Base-by-base conservation (phyloP, 371 early-diverging fungal species). In the Thermomucor indicae-seudaticae region DNA sequence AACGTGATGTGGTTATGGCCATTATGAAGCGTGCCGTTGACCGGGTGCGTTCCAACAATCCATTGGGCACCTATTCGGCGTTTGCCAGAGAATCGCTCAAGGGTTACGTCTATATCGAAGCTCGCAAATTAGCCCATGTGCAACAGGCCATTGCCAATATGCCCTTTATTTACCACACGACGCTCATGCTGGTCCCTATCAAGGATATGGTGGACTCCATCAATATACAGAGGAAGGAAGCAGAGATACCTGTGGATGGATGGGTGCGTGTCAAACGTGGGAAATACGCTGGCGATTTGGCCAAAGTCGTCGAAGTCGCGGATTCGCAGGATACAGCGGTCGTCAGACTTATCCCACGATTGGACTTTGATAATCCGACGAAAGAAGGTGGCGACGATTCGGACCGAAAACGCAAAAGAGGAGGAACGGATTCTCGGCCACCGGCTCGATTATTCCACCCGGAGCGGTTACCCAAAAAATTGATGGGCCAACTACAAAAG, bases 51-150 rank as follows among this genome's bases (percentile, higher is more conserved):
- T 62, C 78, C 4, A 75, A 75, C 29, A 65, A 76, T 29, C 85
- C 87, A 14, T 49, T 86, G 25, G 79, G 84, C 22, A 86, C 96
- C 37, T 73, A 80, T 14, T 92, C 95, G 16, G 92, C 83, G 14
- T 91, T 96, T 59, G 79, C 83, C 22, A 81, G 98, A 44, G 97
- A 97, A 50, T 84, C 90, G 0, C 69, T 97, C 20, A 83, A 89
- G 49, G 99, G 99, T 1, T 98, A 94, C 70, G 75, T 99, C 11
- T 99, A 99, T 58, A 78, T 99, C 44, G 99, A 99, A 70, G 92
- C 98, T 5, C 71, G 78, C 43, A 79, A 85, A 54, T 85, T 88
- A 45, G 89, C 91, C 8, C 85, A 92, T 58, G 99, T 97, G 2
- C 80, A 82, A 53, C 79, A 79, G 63, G 84, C 93, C 4, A 55